These are phyloP conservation scores for Pontederia crassipes DNA, from an alignment of 176 grass and related monocot species.

Conservation along the genomic window DNA sequence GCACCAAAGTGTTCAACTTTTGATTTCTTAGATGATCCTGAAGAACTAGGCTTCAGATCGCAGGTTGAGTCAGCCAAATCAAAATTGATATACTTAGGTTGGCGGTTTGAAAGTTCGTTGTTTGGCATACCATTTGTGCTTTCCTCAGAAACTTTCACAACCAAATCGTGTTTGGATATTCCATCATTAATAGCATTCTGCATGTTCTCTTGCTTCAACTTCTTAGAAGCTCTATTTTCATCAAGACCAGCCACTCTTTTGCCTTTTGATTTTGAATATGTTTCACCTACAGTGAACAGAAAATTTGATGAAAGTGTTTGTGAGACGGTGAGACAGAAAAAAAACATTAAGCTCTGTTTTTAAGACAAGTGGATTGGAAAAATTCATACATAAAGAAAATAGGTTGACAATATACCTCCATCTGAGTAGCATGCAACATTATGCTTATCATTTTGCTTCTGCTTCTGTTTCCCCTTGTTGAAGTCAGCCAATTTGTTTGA, in stretches of 20 bases:
- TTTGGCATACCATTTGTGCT: slow-evolving; percentile 29
- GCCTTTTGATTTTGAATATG: slow-evolving; percentile 71
- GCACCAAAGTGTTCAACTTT: slow-evolving; percentile 25
- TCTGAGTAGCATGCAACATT: slow-evolving; percentile 53
- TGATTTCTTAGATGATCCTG: slow-evolving; percentile 11
- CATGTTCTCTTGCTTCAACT: slow-evolving; percentile 56
- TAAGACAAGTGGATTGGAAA: too few species aligned
- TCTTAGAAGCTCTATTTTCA: slow-evolving; percentile 69
- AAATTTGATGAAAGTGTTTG: slow-evolving; percentile 9
- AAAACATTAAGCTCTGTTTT: too few species aligned
- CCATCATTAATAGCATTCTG: slow-evolving; percentile 36
- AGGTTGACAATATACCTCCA: slow-evolving; percentile 51
- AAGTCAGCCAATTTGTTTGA: slow-evolving; percentile 42
- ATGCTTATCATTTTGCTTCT: slow-evolving; percentile 30
- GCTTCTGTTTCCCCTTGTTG: slow-evolving; percentile 44
- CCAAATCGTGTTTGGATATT: slow-evolving; percentile 22
- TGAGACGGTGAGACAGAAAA: neutral
- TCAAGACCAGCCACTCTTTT: slow-evolving; percentile 52
- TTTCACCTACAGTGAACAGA: slow-evolving; percentile 46
- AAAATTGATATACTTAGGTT: neutral
- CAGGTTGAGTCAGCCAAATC: slow-evolving; percentile 27
- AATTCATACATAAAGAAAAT: neutral
- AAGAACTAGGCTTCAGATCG: slow-evolving; percentile 33
- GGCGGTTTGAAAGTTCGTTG: slow-evolving; percentile 24
- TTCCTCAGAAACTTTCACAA: slow-evolving; percentile 31